These are phyloP conservation scores for Colletotrichum kahawae DNA, from an alignment of 2,329 filamentous ascomycete species.

Conservation along the genomic window DNA sequence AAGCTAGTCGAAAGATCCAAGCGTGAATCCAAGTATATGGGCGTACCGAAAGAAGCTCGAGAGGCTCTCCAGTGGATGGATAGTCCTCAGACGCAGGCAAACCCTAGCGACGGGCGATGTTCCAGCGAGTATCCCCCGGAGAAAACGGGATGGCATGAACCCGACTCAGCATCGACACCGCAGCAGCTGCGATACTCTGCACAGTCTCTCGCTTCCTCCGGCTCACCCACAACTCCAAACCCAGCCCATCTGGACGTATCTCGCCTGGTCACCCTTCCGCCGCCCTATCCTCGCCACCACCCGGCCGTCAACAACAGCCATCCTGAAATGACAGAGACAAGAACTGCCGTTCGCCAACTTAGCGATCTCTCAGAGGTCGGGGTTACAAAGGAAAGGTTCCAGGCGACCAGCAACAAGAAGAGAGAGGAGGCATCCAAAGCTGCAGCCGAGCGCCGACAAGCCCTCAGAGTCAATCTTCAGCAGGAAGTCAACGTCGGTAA, in stretches of 20 bases:
- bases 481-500: slow-evolving; percentile 78
- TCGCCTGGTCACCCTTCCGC: slow-evolving; percentile 88
- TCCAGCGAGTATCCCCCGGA: slow-evolving; percentile 59
- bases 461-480: slow-evolving; percentile 77
- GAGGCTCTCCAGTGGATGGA: slow-evolving; percentile 75
- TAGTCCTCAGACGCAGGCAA: slow-evolving; percentile 38
- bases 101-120: slow-evolving; percentile 43
- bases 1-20: slow-evolving; percentile 77
- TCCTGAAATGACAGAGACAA: slow-evolving; percentile 81
- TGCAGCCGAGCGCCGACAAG: slow-evolving; percentile 59
- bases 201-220: slow-evolving; percentile 42
- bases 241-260: slow-evolving; percentile 80
- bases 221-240: slow-evolving; percentile 50
- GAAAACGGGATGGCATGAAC: slow-evolving; percentile 60
- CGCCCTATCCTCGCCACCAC: slow-evolving; percentile 91
- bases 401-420: slow-evolving; percentile 59
- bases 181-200: slow-evolving; percentile 47
- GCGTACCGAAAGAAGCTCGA: slow-evolving; percentile 77
- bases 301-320: slow-evolving; percentile 97
- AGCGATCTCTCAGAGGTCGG: slow-evolving; percentile 77
- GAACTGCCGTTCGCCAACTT: slow-evolving; percentile 74
- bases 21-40: slow-evolving; percentile 96
- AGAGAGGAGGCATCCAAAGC: slow-evolving; percentile 59
- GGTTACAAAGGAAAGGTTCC: slow-evolving; percentile 68
- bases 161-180: slow-evolving; percentile 47